Evolutionary conservation across 768 basidiomycete species (phyloP), one percentile per base, ranked within the genome.

Genomic region (Rhizopogon roseolus): DNA sequence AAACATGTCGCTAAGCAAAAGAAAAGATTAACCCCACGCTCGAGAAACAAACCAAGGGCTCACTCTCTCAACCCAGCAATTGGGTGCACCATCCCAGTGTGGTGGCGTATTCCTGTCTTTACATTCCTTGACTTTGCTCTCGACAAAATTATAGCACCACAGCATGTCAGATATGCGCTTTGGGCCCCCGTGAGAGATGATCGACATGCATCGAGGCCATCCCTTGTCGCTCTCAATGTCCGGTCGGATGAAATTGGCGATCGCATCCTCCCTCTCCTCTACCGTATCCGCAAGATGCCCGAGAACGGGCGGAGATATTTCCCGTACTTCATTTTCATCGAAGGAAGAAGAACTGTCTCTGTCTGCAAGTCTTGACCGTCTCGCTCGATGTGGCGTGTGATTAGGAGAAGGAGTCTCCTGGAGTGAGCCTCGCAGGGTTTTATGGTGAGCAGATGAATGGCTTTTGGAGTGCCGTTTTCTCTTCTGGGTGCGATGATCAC

Each of bases 121-220:
- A 59, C 73, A 77, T 45, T 72, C 69, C 48, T 80, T 75, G 29
- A 80, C 65, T 65, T 78, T 73, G 32, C 73, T 63, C 56, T 81
- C 75, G 40, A 86, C 74, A 60, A 82, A 78, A 14, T 62, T 62
- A 56, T 81, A 88, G 59, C 80, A 78, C 38, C 70, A 68, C 52
- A 81, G 51, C 32, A 80, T 65, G 40, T 74, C 76, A 8, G 69
- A 65, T 9, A 75, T 70, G 10, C 72, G 69, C 36, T 72, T 73
- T n/a, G 67, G 72, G 37, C 56, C 66, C 8, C 70, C 75, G 51
- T 71, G 73, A 6, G 71, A 71, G 53, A 70, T 64, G 17, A 46
- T 46, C 7, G 45, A 46, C 64, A 78, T 81, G 59, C 78, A 84
- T 9, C 70, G 69, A 8, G 56, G 53, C 74, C 78, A 84, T 22